Conservation (phyloP, 2,329 filamentous ascomycete species). For the Clonostachys sp. region DNA sequence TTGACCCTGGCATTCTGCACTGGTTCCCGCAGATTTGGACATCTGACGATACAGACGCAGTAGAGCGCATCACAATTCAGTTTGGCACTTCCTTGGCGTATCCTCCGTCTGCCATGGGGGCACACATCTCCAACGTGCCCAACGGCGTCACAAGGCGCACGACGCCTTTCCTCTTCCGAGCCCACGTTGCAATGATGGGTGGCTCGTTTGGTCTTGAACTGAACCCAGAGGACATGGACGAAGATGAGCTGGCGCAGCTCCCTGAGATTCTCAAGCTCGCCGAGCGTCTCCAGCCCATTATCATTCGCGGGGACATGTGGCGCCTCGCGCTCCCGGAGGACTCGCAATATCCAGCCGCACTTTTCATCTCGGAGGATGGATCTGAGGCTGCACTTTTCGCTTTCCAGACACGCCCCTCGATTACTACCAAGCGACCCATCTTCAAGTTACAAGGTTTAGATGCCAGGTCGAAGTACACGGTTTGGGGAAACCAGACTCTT, state of each 20-base stretch:
- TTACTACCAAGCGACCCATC: constrained; percentile 46
- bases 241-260: constrained; percentile 44
- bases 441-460: constrained; percentile 55
- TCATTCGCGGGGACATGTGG: constrained; percentile 55
- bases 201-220: constrained; percentile 63
- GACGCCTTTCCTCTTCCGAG: constrained; percentile 54
- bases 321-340: constrained; percentile 52
- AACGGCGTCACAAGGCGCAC: constrained; percentile 53
- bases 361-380: constrained; percentile 51
- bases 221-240: constrained; percentile 45
- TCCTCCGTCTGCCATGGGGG: constrained; percentile 59
- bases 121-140: constrained; percentile 58
- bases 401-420: constrained; percentile 49
- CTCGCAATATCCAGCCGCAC: constrained; percentile 57
- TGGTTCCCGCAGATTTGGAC: constrained; percentile 66
- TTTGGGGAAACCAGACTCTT: constrained; percentile 45
- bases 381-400: constrained; percentile 49
- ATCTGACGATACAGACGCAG: constrained; percentile 59
- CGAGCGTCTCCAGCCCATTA: constrained; percentile 52
- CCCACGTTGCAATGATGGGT: constrained; percentile 65
- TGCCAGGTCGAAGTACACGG: constrained; percentile 42
- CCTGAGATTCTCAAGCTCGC: constrained; percentile 49
- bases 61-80: constrained; percentile 57
- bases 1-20: constrained; percentile 58
- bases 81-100: constrained; percentile 61